Evolutionary conservation across 2,329 filamentous ascomycete genomes (phyloP).

Genomic region (Thyridium curvatum): DNA sequence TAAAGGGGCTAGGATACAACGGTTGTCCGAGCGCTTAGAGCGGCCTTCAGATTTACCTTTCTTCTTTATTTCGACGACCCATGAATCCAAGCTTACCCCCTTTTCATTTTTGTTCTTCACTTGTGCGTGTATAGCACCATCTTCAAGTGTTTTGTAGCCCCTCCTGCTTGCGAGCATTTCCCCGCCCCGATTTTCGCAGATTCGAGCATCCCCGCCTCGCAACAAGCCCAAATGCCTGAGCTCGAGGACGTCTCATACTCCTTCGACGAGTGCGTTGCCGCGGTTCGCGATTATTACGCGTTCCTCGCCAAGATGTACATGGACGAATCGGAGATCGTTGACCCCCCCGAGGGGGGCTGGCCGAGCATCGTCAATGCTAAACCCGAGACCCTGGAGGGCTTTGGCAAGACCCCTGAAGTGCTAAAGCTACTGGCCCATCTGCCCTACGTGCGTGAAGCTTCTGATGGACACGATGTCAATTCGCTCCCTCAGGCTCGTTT

Average conservation of each 20-base stretch:
- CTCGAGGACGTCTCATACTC: slow-evolving; percentile 14
- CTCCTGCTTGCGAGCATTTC: too few relatives aligned
- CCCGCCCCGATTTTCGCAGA: too few relatives aligned
- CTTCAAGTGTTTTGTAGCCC: too few relatives aligned
- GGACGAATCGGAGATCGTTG: slow-evolving; percentile 13
- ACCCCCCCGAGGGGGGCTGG: slow-evolving; percentile 24
- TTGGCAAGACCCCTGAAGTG: slow-evolving; percentile 16
- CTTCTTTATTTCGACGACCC: too few relatives aligned
- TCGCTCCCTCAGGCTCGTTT: slow-evolving; percentile 1
- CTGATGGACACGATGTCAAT: background rate
- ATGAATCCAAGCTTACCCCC: too few relatives aligned
- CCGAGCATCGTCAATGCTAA: slow-evolving; percentile 15
- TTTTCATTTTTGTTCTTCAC: too few relatives aligned
- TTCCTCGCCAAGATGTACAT: slow-evolving; percentile 25
- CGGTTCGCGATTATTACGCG: slow-evolving; percentile 19
- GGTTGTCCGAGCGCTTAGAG: too few relatives aligned
- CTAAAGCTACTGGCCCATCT: slow-evolving; percentile 19
- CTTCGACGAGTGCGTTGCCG: slow-evolving; percentile 14
- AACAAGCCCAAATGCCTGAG: slow-evolving; percentile 1
- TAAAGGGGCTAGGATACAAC: too few relatives aligned
- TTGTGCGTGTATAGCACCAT: too few relatives aligned
- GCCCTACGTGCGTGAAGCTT: slow-evolving; percentile 11
- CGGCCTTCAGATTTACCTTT: too few relatives aligned
- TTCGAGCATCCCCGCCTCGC: too few relatives aligned
- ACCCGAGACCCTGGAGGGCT: slow-evolving; percentile 6